Percentiles rank a stretch among this genome's conserved stretches.
Conservation (phyloP, 2,329 filamentous ascomycete species). For the Penicillium sp. region DNA sequence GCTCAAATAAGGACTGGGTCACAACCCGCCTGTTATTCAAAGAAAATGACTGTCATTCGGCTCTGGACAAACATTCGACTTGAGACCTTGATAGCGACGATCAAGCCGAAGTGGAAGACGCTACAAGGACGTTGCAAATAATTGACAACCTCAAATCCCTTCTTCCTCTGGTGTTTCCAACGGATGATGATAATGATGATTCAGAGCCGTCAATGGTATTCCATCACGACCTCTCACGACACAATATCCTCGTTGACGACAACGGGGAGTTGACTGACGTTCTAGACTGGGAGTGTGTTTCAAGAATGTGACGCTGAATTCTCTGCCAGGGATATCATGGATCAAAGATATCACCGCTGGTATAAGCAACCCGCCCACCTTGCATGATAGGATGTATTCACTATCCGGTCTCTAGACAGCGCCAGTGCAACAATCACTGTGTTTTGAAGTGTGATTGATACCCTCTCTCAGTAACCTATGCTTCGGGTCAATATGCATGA, state of each 20-base stretch:
- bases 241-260: conserved; percentile 18
- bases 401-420: not conserved
- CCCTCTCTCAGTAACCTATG: too few species aligned
- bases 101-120: conserved; percentile 12
- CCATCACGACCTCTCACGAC: conserved; percentile 15
- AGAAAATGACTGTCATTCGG: conserved; percentile 11
- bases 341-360: not conserved
- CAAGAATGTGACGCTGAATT: accelerated
- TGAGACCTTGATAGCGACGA: conserved; percentile 12
- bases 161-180: conserved; percentile 8
- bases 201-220: conserved; percentile 13
- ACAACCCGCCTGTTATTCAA: conserved; percentile 7
- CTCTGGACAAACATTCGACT: conserved; percentile 1
- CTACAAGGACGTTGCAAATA: conserved; percentile 10
- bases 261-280: conserved; percentile 12
- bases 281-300: conserved; percentile 23
- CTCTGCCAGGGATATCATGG: not conserved
- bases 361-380: not conserved
- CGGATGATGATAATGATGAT: not conserved
- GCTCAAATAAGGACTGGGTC: conserved; percentile 14
- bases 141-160: conserved; percentile 7
- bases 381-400: not conserved
- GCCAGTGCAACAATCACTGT: not conserved
- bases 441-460: not conserved
- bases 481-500: too few species aligned